Conservation (phyloP, 2,329 filamentous ascomycete species). For the Metarhizium humberi region DNA sequence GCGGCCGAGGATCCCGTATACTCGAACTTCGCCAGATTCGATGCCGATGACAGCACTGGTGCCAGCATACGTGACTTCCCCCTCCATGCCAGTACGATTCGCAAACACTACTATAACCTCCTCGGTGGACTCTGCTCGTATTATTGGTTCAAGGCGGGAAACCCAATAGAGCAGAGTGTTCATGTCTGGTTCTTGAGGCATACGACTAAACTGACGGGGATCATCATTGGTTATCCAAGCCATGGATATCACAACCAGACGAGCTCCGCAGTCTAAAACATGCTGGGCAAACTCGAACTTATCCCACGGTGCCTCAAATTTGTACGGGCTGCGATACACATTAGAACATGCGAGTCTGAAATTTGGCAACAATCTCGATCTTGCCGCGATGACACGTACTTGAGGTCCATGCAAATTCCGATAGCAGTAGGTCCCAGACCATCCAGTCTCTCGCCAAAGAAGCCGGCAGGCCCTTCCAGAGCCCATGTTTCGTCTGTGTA, state of each 20-base stretch:
- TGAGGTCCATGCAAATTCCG: constrained; percentile 57
- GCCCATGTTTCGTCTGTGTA: constrained; percentile 55
- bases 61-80: constrained; percentile 59
- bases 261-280: constrained; percentile 44
- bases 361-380: neutral
- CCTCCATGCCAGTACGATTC: constrained; percentile 62
- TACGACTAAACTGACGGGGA: constrained; percentile 33
- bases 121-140: constrained; percentile 37
- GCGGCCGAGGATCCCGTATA: constrained; percentile 65
- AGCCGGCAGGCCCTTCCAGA: constrained; percentile 41
- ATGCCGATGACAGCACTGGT: constrained; percentile 65
- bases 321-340: constrained; percentile 20
- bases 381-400: constrained; percentile 29
- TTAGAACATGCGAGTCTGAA: neutral
- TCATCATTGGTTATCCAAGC: constrained; percentile 62
- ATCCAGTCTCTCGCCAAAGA: constrained; percentile 34
- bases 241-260: constrained; percentile 64
- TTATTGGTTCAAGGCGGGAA: constrained; percentile 57
- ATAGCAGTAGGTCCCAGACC: constrained; percentile 43
- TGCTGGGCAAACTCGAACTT: constrained; percentile 41
- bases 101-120: constrained; percentile 62
- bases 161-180: constrained; percentile 71
- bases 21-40: constrained; percentile 51
- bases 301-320: constrained; percentile 29
- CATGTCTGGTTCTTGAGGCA: constrained; percentile 54